Percentiles rank a stretch among this genome's conserved stretches.
Conservation (phyloP, 345 rosid genomes). For the Eucalyptus regnans region DNA sequence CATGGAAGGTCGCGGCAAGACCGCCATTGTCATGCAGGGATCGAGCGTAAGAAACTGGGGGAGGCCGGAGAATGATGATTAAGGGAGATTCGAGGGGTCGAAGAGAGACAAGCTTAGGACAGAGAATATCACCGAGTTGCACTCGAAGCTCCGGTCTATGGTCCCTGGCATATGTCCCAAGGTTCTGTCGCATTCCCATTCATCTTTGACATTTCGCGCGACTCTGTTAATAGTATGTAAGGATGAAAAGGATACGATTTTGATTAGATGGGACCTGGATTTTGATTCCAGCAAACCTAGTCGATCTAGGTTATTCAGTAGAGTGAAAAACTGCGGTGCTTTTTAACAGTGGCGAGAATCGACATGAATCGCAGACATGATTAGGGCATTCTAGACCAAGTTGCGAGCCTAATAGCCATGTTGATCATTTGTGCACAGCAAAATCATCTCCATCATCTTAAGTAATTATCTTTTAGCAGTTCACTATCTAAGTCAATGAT, state of each 20-base stretch:
- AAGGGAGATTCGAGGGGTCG: neutral
- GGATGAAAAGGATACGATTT: neutral
- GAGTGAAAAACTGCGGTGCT: neutral
- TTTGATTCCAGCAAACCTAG: neutral
- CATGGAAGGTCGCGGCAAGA: neutral
- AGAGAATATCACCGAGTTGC: neutral
- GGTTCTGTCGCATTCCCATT: neutral
- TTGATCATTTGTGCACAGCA: neutral
- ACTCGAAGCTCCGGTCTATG: neutral
- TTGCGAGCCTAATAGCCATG: neutral
- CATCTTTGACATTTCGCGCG: rapidly evolving
- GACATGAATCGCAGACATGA: neutral
- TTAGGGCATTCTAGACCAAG: neutral
- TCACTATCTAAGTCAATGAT: neutral
- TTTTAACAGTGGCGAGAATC: neutral
- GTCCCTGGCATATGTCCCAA: neutral
- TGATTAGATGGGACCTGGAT: neutral
- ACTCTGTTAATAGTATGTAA: neutral
- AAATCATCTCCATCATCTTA: neutral
- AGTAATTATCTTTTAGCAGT: neutral
- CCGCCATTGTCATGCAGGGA: neutral
- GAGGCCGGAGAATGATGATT: neutral
- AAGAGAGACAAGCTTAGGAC: neutral
- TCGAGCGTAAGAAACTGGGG: neutral
- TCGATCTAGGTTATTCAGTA: neutral